Base-by-base conservation (phyloP, 805 yeast genomes). In the Ogataea neopini region DNA sequence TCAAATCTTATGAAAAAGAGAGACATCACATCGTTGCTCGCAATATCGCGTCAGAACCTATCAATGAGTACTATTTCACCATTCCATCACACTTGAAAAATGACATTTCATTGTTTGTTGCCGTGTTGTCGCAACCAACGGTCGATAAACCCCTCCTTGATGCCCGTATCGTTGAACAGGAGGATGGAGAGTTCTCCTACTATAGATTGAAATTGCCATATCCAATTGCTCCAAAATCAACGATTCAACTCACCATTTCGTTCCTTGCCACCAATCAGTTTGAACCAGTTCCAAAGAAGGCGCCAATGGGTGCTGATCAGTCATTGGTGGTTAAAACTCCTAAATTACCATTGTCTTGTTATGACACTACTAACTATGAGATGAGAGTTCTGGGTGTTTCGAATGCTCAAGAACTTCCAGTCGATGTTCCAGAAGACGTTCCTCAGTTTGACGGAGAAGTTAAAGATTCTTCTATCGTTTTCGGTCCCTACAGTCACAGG, bases 1-100 rank as follows among this genome's bases (percentile, higher is more conserved):
- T 77, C 25, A 80, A 78, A 53, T 69, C 90, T 2, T 90, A 84
- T 63, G 75, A 81, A 35, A 80, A 79, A 54, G 95, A 86, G 61
- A 71, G 76, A 20, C 68, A 74, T 49, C 65, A 75, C n/a, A 60
- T 89, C 35, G 76, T 71, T 41, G 73, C 81, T 34, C 76, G 67
- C 56, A 92, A 91, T 69, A 66, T 76, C 30, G 89, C 74, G 19
- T 47, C 67, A 3, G 67, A 66, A 32, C 86, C 94, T 6, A 72
- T 71, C 47, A 60, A 63, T 35, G 76, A 69, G 45, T 91, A 89
- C 67, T 75, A 66, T 48, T 72, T 83, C 51, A 77, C 86, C 1
- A 49, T 86, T 42, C 87, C 90, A 4, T 66, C 68, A 45, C 75
- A 69, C 14, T 57, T 74, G 5, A 44, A 47, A 6, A 45, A 53